Conservation (phyloP, 208 protist genomes). For the Porcisia deanei region DNA sequence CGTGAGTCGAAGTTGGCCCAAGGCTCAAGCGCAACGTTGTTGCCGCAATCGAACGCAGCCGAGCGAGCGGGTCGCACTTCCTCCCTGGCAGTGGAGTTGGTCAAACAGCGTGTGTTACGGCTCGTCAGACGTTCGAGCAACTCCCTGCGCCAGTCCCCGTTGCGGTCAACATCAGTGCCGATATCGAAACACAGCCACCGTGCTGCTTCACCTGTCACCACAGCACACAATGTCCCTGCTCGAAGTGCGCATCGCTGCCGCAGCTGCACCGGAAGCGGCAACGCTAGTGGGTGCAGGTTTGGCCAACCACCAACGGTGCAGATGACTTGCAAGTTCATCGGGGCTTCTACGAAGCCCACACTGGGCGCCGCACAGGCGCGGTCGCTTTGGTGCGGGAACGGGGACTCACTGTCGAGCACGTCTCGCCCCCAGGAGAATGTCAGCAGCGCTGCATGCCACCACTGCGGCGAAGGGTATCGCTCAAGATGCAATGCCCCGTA, state of each 20-base stretch:
- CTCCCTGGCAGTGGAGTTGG: neutral
- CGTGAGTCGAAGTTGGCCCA: neutral
- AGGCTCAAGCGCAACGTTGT: neutral
- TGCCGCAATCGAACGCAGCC: neutral
- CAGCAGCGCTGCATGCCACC: neutral
- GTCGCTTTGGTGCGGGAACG: neutral
- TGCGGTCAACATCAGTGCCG: neutral
- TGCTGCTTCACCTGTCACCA: too few relatives aligned
- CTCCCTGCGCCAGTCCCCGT: neutral
- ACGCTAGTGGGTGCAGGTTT: neutral
- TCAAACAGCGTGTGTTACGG: neutral
- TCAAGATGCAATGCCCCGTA: neutral
- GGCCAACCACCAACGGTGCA: neutral
- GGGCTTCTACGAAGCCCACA: neutral
- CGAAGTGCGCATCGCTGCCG: too few relatives aligned
- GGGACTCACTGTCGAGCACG: neutral
- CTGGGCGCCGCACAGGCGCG: neutral
- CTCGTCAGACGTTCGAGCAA: neutral
- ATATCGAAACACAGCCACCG: neutral
- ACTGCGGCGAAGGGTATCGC: neutral
- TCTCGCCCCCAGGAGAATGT: neutral
- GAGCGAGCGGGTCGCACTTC: too few relatives aligned
- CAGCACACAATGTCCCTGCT: too few relatives aligned
- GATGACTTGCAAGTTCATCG: neutral
- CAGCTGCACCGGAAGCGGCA: neutral